These are phyloP conservation scores for Ceratobasidium papillatum DNA, from an alignment of 1,284 basidiomycete species.

Conservation along the genomic window DNA sequence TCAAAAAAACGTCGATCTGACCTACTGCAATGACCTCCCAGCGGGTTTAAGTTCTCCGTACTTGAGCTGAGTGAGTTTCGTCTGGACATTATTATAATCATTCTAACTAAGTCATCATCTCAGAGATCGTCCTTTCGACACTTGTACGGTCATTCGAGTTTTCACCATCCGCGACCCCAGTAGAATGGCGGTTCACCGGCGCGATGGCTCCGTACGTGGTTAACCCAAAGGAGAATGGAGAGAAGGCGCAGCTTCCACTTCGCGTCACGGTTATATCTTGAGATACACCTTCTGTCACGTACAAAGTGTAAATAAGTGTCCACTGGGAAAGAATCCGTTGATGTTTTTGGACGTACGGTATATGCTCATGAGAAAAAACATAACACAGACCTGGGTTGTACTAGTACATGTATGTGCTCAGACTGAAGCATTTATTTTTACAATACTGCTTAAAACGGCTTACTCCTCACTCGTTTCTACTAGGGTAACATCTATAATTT, in stretches of 20 bases:
- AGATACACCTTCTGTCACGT: background rate
- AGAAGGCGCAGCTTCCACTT: background rate
- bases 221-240: background rate
- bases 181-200: background rate
- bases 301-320: background rate
- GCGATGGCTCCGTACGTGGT: slow-evolving; percentile 18
- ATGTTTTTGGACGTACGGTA: no score
- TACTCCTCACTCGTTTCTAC: no score
- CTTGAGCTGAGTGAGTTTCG: slow-evolving; percentile 23
- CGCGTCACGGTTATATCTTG: background rate
- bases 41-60: slow-evolving; percentile 15
- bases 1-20: no score
- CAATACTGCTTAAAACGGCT: no score
- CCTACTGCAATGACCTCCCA: background rate
- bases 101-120: background rate
- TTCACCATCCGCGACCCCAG: background rate
- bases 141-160: slow-evolving; percentile 14
- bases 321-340: no score
- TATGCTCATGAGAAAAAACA: no score
- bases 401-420: no score
- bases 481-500: no score
- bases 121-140: slow-evolving; percentile 12
- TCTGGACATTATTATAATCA: background rate
- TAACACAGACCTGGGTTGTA: no score
- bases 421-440: no score